Percentiles rank a stretch among this genome's conserved stretches.
phyloP scores from a whole-genome alignment of 768 basidiomycete genomes.

The Lactarius evosmus region DNA sequence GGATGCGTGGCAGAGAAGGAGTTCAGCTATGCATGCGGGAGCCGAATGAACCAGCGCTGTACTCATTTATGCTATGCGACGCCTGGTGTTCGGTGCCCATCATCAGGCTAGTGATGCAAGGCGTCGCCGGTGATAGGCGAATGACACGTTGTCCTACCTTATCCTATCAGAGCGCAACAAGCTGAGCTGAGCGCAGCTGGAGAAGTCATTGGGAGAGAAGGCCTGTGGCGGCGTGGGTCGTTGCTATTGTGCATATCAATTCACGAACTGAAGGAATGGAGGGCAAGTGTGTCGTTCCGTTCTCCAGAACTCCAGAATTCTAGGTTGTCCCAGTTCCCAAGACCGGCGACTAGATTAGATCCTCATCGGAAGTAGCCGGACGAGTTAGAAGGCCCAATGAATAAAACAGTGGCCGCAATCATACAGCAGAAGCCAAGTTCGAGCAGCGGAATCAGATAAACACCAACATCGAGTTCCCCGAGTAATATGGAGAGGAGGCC shows the following conservation, averaged over 20 bases:
- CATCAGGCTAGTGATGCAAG: background rate
- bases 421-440: background rate
- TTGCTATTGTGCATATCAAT: background rate
- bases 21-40: too few species aligned
- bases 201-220: too few species aligned
- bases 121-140: background rate
- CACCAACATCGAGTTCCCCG: background rate
- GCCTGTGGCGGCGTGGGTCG: background rate
- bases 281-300: background rate
- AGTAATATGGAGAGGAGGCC: background rate
- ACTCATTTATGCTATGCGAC: too few species aligned
- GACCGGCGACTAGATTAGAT: constrained; percentile 1
- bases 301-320: too few species aligned
- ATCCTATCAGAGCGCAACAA: background rate
- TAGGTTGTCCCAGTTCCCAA: background rate
- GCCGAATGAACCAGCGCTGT: background rate
- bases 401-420: background rate
- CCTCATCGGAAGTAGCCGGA: background rate
- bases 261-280: background rate
- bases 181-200: background rate
- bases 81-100: too few species aligned
- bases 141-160: background rate
- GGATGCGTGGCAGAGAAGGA: too few species aligned
- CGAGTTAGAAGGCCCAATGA: background rate
- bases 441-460: background rate